Evolutionary conservation across 805 yeast genomes (phyloP).

Genomic region (Candida boidinii): DNA sequence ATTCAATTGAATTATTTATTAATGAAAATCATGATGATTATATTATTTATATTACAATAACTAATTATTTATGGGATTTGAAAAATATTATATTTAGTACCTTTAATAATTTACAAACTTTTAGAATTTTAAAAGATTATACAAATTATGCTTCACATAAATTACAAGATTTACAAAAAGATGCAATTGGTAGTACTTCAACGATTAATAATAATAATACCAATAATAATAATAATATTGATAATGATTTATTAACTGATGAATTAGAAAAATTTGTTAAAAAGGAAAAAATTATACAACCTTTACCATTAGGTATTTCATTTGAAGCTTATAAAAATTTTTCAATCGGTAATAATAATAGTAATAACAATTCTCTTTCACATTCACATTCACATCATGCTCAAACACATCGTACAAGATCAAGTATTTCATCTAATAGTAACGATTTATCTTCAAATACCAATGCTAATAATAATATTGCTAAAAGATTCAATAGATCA

Average conservation of each 20-base stretch:
- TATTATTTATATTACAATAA: constrained; percentile 15
- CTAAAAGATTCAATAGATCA: too few relatives aligned
- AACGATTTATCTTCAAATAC: too few relatives aligned
- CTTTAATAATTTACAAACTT: constrained; percentile 13
- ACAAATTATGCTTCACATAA: constrained; percentile 11
- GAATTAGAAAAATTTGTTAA: constrained; percentile 17
- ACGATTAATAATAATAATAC: not conserved
- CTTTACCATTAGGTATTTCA: constrained; percentile 18
- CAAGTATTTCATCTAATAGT: too few relatives aligned
- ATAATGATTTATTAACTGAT: too few relatives aligned
- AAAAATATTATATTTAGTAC: constrained; percentile 14
- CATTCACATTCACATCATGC: too few relatives aligned
- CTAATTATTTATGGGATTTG: constrained; percentile 16
- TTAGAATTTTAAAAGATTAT: constrained; percentile 13
- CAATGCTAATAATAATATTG: too few relatives aligned
- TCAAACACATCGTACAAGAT: too few relatives aligned
- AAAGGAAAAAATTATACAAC: constrained; percentile 17
- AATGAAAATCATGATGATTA: constrained; percentile 21
- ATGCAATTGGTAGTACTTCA: constrained; percentile 9
- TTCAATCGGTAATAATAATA: not conserved
- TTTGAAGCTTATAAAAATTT: constrained; percentile 8
- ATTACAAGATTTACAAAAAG: constrained; percentile 13
- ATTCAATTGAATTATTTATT: constrained; percentile 10
- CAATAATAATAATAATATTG: too few relatives aligned
- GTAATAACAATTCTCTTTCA: too few relatives aligned